phyloP scores from a whole-genome alignment of 768 basidiomycete genomes.

The Wakefieldia striispora region DNA sequence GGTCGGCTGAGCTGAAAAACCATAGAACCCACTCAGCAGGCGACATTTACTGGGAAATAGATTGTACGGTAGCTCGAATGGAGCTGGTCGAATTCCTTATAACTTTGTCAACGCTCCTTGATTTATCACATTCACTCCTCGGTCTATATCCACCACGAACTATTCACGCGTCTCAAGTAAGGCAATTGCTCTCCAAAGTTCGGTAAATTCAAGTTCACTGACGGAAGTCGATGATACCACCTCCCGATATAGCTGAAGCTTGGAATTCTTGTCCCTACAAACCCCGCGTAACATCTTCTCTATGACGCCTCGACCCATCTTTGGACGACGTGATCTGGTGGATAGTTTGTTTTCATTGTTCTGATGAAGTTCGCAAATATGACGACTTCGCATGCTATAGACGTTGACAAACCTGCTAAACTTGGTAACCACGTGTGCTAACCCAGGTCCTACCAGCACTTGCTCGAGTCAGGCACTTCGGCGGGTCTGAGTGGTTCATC shows the following conservation, averaged over 20 bases:
- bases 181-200: conserved; percentile 9
- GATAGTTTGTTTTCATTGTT: conserved; percentile 9
- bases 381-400: conserved; percentile 8
- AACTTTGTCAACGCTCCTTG: conserved; percentile 11
- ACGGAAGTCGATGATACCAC: background rate
- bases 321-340: conserved; percentile 8
- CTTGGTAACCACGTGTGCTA: background rate
- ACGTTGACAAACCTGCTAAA: no score
- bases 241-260: conserved; percentile 5
- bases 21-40: no score
- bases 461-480: no score
- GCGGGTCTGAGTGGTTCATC: no score
- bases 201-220: conserved; percentile 10
- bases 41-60: background rate
- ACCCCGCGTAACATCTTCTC: conserved; percentile 15
- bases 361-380: conserved; percentile 12
- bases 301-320: conserved; percentile 7
- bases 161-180: conserved; percentile 11
- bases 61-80: conserved; percentile 6
- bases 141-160: conserved; percentile 20
- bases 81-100: conserved; percentile 4
- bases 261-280: conserved; percentile 17
- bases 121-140: conserved; percentile 22
- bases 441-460: no score
- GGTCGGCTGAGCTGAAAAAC: background rate